Conservation (phyloP, 352 stramenopile genomes). For the Stephanocyclus meneghinianus region DNA sequence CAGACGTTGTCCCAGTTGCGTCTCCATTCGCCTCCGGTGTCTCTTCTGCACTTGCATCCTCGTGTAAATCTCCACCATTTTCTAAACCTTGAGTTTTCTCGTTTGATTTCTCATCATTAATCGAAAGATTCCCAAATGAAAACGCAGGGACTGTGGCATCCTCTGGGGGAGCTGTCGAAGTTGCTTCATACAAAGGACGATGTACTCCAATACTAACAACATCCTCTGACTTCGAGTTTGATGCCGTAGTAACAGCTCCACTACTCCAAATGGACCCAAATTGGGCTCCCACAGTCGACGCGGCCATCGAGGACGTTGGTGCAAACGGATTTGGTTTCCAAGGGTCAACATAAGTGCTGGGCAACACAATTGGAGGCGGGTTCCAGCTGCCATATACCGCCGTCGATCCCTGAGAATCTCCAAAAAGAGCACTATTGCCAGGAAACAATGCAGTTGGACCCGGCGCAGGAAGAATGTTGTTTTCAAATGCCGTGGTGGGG, state of each 20-base stretch:
- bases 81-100: background rate
- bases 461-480: conserved; percentile 4
- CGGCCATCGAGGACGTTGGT: conserved; percentile 7
- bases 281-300: background rate
- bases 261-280: conserved; percentile 30
- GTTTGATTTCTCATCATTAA: conserved; percentile 2
- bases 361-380: conserved; percentile 27
- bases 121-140: conserved; percentile 6
- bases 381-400: conserved; percentile 45
- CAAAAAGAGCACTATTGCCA: conserved; percentile 46
- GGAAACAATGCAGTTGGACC: conserved; percentile 27
- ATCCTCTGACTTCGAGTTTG: background rate
- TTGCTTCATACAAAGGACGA: conserved; percentile 1
- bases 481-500: background rate
- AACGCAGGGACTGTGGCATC: background rate
- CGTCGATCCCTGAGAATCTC: conserved; percentile 25
- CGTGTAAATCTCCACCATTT: background rate
- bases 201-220: background rate
- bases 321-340: conserved; percentile 49
- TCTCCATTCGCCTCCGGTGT: background rate
- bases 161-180: background rate
- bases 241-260: background rate
- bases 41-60: conserved; percentile 9
- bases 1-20: background rate
- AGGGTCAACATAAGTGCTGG: conserved; percentile 29